phyloP scores from a whole-genome alignment of 345 rosid species.

The Melastoma malabathricum region DNA sequence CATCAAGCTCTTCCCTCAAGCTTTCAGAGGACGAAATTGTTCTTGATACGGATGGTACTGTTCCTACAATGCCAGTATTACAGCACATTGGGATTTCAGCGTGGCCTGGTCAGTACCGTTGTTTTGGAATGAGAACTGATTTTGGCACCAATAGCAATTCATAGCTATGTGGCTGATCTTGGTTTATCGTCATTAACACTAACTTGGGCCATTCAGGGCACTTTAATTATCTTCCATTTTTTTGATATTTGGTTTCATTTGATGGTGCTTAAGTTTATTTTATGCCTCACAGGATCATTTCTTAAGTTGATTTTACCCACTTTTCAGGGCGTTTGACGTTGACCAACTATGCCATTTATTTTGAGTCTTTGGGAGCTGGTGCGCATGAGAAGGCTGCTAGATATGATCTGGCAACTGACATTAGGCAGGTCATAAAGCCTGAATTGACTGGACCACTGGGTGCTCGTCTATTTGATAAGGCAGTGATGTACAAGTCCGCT shows the following conservation, averaged over 20 bases:
- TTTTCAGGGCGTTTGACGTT: constrained; percentile 72
- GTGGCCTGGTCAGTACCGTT: constrained; percentile 67
- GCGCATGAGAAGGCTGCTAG: constrained; percentile 55
- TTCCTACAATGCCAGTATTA: constrained; percentile 80
- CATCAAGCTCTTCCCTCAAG: constrained; percentile 44
- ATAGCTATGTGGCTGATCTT: no score
- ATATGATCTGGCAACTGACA: constrained; percentile 65
- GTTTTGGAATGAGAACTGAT: neutral
- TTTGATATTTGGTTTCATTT: no score
- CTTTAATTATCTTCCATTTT: no score
- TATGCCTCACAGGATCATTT: neutral
- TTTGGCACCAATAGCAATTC: no score
- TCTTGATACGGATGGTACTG: constrained; percentile 73
- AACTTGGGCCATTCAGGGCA: no score
- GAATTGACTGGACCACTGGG: constrained; percentile 92
- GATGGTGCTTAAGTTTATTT: neutral
- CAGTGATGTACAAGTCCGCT: constrained; percentile 82
- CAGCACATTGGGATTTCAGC: constrained; percentile 91
- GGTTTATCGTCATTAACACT: no score
- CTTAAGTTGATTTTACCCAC: constrained; percentile 4
- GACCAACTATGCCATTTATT: constrained; percentile 70
- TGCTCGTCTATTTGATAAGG: constrained; percentile 93
- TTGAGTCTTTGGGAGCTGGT: constrained; percentile 84
- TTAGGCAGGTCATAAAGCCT: constrained; percentile 81
- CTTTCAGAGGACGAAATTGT: constrained; percentile 79